Base-by-base conservation (phyloP, 2,329 filamentous ascomycete species). In the Chaetomiaceae sp. region DNA sequence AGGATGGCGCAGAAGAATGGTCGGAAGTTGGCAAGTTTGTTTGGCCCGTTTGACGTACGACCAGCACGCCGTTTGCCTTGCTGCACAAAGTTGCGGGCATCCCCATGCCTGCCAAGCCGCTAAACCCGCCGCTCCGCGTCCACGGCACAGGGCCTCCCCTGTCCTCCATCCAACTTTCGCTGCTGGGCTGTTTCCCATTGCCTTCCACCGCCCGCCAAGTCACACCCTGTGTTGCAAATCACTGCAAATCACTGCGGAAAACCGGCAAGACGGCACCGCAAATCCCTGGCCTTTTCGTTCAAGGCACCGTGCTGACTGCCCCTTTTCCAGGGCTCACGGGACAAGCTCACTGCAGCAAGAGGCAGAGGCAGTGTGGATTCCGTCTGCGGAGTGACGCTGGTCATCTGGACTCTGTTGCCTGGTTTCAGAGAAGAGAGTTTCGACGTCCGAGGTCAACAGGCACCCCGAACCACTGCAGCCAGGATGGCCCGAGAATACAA, bases 211-310 rank as follows among this genome's bases (percentile, higher is more conserved):
- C 16, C 25, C 40, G 50, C 55, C 55, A 55, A 55, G 49, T 53
- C 23, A 48, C 41, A n/a, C 44, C 34, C 27, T 25, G n/a, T 33
- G 8, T 23, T 44, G 55, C 48, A 48, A 44, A 56, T 56, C 54
- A 50, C 34, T 44, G 57, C 52, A 53, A 49, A 59, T 59, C 57
- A 45, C 48, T 58, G 44, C 51, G 41, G 38, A 31, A 55, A 49
- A 34, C 51, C 50, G 55, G 57, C 48, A 54, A 51, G 44, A 39
- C 50, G 55, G 54, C 56, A 55, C 49, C 19, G 38, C 14, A 39
- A 44, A 35, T 8, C 43, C 43, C 42, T n/a, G 25, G 40, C 21
- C 42, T 19, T 35, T 30, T 23, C 27, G 27, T 46, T 12, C 20
- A 4, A 21, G 21, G 6, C 31, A 13, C 38, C 16, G 23, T 34